Base-by-base conservation (phyloP, 1,139 yeast genomes). In the Lodderomyces jiufengensis region DNA sequence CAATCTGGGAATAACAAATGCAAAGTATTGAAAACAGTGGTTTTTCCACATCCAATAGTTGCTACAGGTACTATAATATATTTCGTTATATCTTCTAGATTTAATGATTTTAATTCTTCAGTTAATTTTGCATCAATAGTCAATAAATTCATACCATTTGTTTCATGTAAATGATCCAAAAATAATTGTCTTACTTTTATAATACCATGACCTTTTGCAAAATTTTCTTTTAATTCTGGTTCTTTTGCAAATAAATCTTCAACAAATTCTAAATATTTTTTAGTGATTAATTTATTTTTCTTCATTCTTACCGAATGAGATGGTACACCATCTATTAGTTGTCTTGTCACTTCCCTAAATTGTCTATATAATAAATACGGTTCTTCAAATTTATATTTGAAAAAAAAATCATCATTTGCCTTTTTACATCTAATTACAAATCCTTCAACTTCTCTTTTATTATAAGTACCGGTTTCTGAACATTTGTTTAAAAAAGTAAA, bases 11-110 rank as follows among this genome's bases (percentile, higher is more conserved):
- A 81, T 20, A 90, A 53, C 8, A 70, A 54, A 1, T 55, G 48
- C 30, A 92, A 61, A 0, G 92, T 80, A 32, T 74, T 57, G 3
- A 87, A 77, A 0, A 86, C 75, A 0, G 97, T 87, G 0, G 97
- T 88, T 54, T 94, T 94, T 7, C 99, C 99, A 56, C 97, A 87
- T 0, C 97, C 98, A 34, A 92, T 76, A 0, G 96, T 87, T 0
- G 97, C 88, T 10, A 90, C 78, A 0, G 97, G 94, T 2, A 88
- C 73, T 1, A 94, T 51, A 0, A 85, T 72, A 51, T 77, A 86
- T 50, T 78, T 79, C 3, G 29, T 25, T 14, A 39, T 31, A 9
- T 43, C 37, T 7, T 40, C 42, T 2, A 43, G 23, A 1, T 41
- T 31, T 16, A 49, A 34, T 21, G 42, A 40, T 16, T 26, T 34